Percentiles rank a stretch among this genome's conserved stretches.
phyloP scores from a whole-genome alignment of 176 grass and related monocot species.

The Puccinellia tenuiflora region DNA sequence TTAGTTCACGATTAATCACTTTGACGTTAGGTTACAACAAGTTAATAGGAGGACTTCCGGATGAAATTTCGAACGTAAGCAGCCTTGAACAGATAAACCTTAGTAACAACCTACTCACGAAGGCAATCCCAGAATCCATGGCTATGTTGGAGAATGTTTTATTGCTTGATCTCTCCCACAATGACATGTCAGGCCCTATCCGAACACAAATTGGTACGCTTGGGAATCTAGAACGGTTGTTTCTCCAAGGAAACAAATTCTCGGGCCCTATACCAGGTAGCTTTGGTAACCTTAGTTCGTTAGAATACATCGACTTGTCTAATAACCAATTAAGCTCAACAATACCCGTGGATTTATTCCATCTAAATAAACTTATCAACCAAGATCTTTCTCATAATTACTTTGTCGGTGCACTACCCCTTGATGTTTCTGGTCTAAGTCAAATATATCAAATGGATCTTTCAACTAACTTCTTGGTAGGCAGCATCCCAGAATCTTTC shows the following conservation, averaged over 20 bases:
- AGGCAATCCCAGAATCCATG: background rate
- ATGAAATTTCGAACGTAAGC: background rate
- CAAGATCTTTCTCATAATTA: background rate
- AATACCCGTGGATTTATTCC: background rate
- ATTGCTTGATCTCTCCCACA: background rate
- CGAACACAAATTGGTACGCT: background rate
- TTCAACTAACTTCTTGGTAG: background rate
- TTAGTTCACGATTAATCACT: too few relatives aligned
- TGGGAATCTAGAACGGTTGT: background rate
- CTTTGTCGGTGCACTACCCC: background rate
- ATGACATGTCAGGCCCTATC: background rate
- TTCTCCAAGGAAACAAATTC: background rate
- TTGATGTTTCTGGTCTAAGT: too few relatives aligned
- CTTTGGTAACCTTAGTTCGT: background rate
- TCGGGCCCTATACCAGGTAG: background rate
- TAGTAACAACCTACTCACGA: background rate
- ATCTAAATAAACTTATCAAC: background rate
- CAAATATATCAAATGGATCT: background rate
- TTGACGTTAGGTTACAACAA: background rate
- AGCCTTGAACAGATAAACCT: background rate
- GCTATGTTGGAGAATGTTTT: background rate
- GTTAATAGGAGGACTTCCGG: background rate
- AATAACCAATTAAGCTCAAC: background rate
- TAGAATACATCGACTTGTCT: background rate
- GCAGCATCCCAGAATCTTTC: background rate